phyloP scores from a whole-genome alignment of 179 eudicot species.

The Drosera spatulata region DNA sequence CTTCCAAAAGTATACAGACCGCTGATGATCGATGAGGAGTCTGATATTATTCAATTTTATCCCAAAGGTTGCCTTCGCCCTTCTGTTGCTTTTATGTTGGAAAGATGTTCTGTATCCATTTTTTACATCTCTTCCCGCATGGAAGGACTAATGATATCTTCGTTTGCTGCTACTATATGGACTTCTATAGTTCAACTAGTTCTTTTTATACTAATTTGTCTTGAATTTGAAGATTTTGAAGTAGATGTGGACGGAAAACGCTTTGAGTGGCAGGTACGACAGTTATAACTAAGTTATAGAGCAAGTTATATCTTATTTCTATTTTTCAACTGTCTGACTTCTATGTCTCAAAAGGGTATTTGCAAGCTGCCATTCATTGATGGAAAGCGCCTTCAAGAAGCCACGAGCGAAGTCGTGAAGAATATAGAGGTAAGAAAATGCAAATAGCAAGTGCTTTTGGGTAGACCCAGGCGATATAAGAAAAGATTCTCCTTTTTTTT shows the following conservation, averaged over 20 bases:
- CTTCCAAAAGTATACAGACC: constrained; percentile 33
- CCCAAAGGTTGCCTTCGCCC: constrained; percentile 24
- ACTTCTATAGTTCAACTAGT: too few relatives aligned
- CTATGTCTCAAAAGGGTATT: too few relatives aligned
- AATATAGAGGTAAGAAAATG: too few relatives aligned
- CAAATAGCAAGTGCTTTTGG: too few relatives aligned
- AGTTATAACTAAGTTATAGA: background rate
- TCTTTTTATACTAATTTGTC: too few relatives aligned
- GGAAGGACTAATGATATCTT: background rate
- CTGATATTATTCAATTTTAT: constrained; percentile 33
- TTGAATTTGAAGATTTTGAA: constrained; percentile 26
- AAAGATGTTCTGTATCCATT: background rate
- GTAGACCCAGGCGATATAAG: too few relatives aligned
- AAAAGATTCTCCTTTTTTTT: too few relatives aligned
- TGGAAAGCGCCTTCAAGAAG: too few relatives aligned
- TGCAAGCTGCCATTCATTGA: too few relatives aligned
- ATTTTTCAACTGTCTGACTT: too few relatives aligned
- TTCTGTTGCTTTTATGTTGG: background rate
- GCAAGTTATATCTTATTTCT: background rate
- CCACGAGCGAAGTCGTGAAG: too few relatives aligned
- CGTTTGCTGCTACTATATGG: background rate
- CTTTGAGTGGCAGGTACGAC: constrained; percentile 52
- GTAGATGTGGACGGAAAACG: constrained; percentile 53
- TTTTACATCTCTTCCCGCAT: background rate
- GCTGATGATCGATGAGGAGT: constrained; percentile 32